phyloP scores from a whole-genome alignment of 75 land plant species.

The Cunninghamia lanceolata region DNA sequence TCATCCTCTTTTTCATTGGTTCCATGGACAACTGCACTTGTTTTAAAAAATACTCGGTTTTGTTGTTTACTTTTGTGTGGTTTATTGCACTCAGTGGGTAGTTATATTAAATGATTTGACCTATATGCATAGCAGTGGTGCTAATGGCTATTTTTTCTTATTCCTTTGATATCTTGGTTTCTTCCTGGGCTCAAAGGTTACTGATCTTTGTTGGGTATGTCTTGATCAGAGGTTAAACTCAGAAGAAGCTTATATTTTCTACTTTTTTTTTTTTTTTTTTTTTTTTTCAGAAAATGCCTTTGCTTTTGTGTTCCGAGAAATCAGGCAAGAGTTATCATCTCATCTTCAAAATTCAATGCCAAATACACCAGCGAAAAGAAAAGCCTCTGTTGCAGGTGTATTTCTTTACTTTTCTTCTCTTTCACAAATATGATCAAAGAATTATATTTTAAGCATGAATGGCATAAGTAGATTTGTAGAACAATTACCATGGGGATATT shows the following conservation, averaged over 20 bases:
- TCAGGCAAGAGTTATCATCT: slow-evolving; percentile 11
- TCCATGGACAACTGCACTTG: neutral
- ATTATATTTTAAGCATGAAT: neutral
- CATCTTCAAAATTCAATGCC: slow-evolving; percentile 16
- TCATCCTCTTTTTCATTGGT: neutral
- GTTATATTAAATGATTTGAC: neutral
- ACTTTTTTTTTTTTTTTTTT: slow-evolving; percentile 13
- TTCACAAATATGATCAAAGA: neutral
- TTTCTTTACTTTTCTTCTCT: neutral
- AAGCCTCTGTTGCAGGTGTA: slow-evolving; percentile 33
- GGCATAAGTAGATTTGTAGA: neutral
- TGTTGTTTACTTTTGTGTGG: neutral
- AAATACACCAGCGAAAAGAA: slow-evolving; percentile 48
- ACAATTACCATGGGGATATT: neutral
- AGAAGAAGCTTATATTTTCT: neutral
- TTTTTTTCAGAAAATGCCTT: slow-evolving; percentile 61
- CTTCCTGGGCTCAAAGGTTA: neutral
- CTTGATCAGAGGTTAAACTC: neutral
- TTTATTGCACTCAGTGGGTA: neutral
- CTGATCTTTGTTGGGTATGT: neutral
- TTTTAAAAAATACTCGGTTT: neutral
- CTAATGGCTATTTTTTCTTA: neutral
- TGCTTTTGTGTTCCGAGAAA: slow-evolving; percentile 90
- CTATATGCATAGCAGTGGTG: neutral
- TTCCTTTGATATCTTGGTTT: neutral